Conservation (phyloP, 2,329 filamentous ascomycete genomes). For the Huntiella moniliformis region DNA sequence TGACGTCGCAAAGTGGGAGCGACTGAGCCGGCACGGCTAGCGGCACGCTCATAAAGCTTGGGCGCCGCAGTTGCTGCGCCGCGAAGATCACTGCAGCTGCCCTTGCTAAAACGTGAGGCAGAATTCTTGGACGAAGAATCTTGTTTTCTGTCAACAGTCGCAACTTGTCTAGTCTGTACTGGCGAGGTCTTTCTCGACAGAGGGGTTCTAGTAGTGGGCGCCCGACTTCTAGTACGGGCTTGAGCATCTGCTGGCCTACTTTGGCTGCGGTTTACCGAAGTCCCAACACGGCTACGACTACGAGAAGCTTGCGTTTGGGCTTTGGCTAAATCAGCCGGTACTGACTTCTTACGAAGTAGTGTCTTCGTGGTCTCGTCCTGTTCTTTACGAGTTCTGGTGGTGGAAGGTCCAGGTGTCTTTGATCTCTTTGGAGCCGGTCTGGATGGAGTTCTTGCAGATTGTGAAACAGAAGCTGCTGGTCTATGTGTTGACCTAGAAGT, state of each 20-base stretch:
- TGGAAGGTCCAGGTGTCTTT: not conserved
- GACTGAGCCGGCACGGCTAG: constrained; percentile 26
- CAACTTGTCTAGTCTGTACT: constrained; percentile 41
- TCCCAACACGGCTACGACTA: not conserved
- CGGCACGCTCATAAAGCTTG: constrained; percentile 22
- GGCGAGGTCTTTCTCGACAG: constrained; percentile 22
- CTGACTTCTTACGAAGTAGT: not conserved
- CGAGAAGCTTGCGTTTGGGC: not conserved
- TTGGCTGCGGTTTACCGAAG: not conserved
- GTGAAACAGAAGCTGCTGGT: not conserved
- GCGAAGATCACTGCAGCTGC: constrained; percentile 15
- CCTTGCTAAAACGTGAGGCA: constrained; percentile 7
- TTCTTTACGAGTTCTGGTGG: not conserved
- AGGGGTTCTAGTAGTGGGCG: constrained; percentile 24
- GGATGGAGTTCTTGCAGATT: not conserved
- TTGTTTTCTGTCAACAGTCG: constrained; percentile 46
- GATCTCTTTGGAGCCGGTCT: constrained; percentile 1
- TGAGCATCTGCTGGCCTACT: not conserved
- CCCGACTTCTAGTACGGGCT: constrained; percentile 14
- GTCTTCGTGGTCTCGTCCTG: not conserved
- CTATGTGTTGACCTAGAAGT: constrained; percentile 1
- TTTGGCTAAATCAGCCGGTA: not conserved
- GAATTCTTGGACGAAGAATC: constrained; percentile 35
- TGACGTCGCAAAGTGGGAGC: constrained; percentile 23
- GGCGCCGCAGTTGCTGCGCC: constrained; percentile 19